Evolutionary conservation across 164 flowering plant genomes (phyloP).

Genomic region (Vitis cinerea): DNA sequence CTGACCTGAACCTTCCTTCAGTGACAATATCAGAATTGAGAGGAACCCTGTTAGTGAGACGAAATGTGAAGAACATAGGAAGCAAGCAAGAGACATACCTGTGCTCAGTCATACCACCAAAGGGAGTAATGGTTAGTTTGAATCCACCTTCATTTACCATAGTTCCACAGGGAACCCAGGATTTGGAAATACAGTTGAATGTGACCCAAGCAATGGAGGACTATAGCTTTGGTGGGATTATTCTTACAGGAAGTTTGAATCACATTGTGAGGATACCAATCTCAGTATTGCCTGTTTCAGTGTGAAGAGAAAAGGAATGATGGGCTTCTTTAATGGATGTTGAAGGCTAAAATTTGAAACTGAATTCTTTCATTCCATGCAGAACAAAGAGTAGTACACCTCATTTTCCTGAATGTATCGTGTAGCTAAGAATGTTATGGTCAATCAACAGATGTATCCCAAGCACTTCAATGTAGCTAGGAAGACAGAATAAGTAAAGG

Average conservation of each 20-base stretch:
- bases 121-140: conserved; percentile 53
- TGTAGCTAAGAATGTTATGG: too few relatives aligned
- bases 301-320: background rate
- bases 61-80: conserved; percentile 59
- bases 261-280: conserved; percentile 82
- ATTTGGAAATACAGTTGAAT: conserved; percentile 46
- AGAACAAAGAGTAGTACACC: too few relatives aligned
- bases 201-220: conserved; percentile 39
- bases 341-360: too few relatives aligned
- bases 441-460: too few relatives aligned
- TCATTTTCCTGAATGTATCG: too few relatives aligned
- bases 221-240: conserved; percentile 75
- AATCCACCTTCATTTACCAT: conserved; percentile 68
- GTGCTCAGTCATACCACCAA: conserved; percentile 50
- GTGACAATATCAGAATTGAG: conserved; percentile 62
- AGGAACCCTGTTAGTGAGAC: conserved; percentile 32
- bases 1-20: conserved; percentile 82
- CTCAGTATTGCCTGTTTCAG: conserved; percentile 49
- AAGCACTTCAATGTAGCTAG: too few relatives aligned
- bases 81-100: conserved; percentile 60
- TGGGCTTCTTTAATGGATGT: background rate
- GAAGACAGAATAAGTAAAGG: too few relatives aligned
- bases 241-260: conserved; percentile 66
- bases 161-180: conserved; percentile 47
- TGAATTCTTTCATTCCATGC: too few relatives aligned